Evolutionary conservation across 345 rosid genomes (phyloP), one percentile per base, ranked within the genome.

Genomic region (Eucalyptus sp.): DNA sequence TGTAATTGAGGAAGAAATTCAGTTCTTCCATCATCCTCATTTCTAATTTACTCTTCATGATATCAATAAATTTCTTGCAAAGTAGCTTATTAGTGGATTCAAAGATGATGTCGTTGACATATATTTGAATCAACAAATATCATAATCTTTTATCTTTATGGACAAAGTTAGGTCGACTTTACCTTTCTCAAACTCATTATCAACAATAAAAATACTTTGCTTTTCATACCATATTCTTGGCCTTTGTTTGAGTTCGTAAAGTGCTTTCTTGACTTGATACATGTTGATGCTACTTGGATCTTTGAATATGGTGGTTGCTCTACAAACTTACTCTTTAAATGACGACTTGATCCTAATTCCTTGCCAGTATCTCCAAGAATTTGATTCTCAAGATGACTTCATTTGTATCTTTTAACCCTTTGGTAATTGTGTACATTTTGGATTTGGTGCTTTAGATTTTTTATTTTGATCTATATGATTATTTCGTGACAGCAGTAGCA

Each of bases 341-440:
- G 3, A 56, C 5, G 1, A 24, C 27, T 0, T 3, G 13, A 25
- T 56, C 12, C 5, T 24, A 56, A 56, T 6, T 5, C 11, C 27
- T 56, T 56, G 1, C 27, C 13, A 56, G 1, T 56, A 56, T 56
- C 13, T 56, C 62, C 6, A 56, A 56, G 62, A 24, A 56, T 56
- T 24, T 56, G 62, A 56, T 56, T 56, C 25, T 56, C 2, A 10
- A 1, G 13, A 56, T 56, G 62, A 56, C 13, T 56, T 56, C 25
- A 56, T 56, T 56, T 56, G 62, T 56, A 56, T 56, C 60, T 56
- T 12, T 22, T 50, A 56, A 56, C 25, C 12, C 11, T 3, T 56
- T 56, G 12, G 5, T 56, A 56, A 56, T 24, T 5, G 6, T 18
- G 13, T 24, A 56, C 0, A 56, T 56, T 22, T 56, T 24, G 27